Evolutionary conservation across 768 basidiomycete genomes (phyloP), one percentile per base, ranked within the genome.

Genomic region (Tephrocybe sp.): DNA sequence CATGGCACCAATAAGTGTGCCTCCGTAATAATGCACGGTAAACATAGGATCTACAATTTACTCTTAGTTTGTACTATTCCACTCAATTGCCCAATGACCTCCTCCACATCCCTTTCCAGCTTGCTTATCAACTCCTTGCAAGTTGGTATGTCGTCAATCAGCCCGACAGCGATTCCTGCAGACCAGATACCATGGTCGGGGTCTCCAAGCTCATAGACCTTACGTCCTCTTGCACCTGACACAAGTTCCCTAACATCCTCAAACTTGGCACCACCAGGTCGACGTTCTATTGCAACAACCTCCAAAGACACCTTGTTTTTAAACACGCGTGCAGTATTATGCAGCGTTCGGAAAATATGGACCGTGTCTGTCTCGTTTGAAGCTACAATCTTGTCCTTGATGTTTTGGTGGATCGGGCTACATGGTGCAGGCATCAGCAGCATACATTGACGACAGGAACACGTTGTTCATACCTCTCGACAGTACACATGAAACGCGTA

Each of bases 401-500:
- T 90, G 54, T 83, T 87, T 52, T 87, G 78, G 64, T 95, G 94
- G 47, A 94, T 91, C 12, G 89, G 84, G 47, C 88, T 88, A 45
- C 42, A 27, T 22, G 25, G 23, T 10, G 37, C 15, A 23, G 40
- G 19, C 42, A 38, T 36, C 11, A 54, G 33, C 19, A 25, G 15
- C 21, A 15, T 34, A 4, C 34, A 47, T 13, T 19, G 9, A 4
- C 12, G 24, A 19, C n/a, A n/a, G n/a, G n/a, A 4, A 7, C 45
- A 24, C n/a, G n/a, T 9, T 19, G 12, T 31, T 10, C 33, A 58
- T 60, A 84, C 81, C 84, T 82, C 65, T 97, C 93, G 10, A 84
- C 80, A 1, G 92, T 94, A 64, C 88, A 89, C 90, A 95, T 87
- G 72, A 97, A 94, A 4, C 92, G 81, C 8, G 93, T 94, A 11